Evolutionary conservation across 2,329 filamentous ascomycete genomes (phyloP), one percentile per base, ranked within the genome.

Genomic region (Fusarium incarnatum): DNA sequence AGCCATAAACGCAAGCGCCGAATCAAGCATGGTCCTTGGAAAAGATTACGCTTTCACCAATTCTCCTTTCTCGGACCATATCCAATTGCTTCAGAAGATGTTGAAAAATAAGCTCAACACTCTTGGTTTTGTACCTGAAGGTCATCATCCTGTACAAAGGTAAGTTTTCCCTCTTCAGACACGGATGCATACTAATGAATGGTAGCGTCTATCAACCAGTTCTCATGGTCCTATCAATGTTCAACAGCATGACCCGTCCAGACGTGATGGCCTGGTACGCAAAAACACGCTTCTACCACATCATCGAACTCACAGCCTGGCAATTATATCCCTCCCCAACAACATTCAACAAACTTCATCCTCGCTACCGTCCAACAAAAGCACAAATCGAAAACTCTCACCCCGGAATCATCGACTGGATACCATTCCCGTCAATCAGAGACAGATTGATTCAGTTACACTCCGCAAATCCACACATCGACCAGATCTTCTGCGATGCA

Each of bases 211-310:
- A 78, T 8, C 77, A 78, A 41, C 70, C 75, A 0, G 75, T 79
- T 0, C 56, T 73, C 5, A 78, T 77, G 71, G 75, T 79, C 1
- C 57, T 79, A 2, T 73, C 78, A 22, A 74, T 79, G 65, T 79
- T 79, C 62, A 79, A 79, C 58, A 78, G 77, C 66, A 73, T 79
- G 52, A 79, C 77, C 0, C 68, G 78, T 0, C 78, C 78, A 6
- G 78, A 79, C 42, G 77, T 78, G 32, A 80, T 80, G 70, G 73
- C 76, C 2, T 78, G 76, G 76, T 80, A 80, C 8, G 86, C 82
- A 12, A 86, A 78, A 27, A 80, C 77, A 3, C 71, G 77, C 8
- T 79, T 79, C 64, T 79, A 64, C 48, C 77, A 79, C 59, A 79
- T 79, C 37, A 74, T 78, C 37, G 77, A 79, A 48, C 73, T 79